Base-by-base conservation (phyloP, 495 filamentous ascomycete species). In the Lasiosphaeria miniovina region DNA sequence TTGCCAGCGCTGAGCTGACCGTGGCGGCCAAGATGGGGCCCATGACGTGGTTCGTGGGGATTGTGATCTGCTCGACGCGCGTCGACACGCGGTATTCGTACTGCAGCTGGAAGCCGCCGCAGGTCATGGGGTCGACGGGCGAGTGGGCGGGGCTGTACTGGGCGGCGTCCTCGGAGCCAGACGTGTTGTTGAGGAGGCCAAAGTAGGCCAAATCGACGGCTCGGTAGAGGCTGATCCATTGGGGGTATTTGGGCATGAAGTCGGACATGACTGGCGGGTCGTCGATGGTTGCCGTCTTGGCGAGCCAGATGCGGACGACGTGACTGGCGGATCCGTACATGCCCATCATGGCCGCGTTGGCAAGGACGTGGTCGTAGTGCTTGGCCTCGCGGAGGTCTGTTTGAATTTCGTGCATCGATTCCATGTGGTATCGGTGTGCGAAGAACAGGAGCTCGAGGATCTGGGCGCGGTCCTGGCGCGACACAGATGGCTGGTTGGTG, bases 291-390 rank as follows among this genome's bases (percentile, higher is more conserved):
- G 70, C 67, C 11, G 65, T 75, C 15, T 64, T 66, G 4, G 68
- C 66, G 5, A 78, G 61, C 67, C 67, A 69, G 33, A 78, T 72
- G 36, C 75, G 69, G 17, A 71, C 59, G 11, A 64, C 67, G 45
- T 78, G 74, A 53, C 69, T 77, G 5, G 60, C 71, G 4, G 75
- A 76, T 5, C 71, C 75, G 55, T 79, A 78, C 65, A 79, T 65
- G 31, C 71, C 75, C 75, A 80, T 80, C 64, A 80, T 62, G 8
- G 75, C 72, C 1, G 77, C 74, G 56, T 77, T 80, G 14, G 75
- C 74, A 6, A 80, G 71, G 4, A 76, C 60, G 51, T 68, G 55
- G 60, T 78, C 74, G 11, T 70, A 68, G 4, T 72, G 66, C 14
- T 61, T 54, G 31, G 54, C 10, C 33, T 70, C 61, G 5, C 63